phyloP scores from a whole-genome alignment of 441 rosid genomes.

The Euphorbia celastroides region DNA sequence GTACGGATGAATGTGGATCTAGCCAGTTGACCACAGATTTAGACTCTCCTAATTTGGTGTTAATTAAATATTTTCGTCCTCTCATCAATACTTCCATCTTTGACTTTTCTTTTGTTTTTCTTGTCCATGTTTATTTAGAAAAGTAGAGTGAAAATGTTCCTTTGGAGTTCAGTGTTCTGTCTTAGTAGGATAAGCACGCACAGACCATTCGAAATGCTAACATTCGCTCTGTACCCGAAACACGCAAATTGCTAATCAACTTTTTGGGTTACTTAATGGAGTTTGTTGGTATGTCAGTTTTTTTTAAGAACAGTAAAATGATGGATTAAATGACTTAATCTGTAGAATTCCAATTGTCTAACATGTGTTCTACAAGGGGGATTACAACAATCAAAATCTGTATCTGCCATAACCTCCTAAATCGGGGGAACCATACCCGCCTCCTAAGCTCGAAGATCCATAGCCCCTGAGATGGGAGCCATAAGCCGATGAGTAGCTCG shows the following conservation, averaged over 20 bases:
- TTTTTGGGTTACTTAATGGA: background rate
- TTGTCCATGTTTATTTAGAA: background rate
- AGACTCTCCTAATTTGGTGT: background rate
- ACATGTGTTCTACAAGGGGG: background rate
- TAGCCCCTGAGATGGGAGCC: slow-evolving; percentile 34
- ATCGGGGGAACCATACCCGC: slow-evolving; percentile 31
- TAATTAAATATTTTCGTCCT: background rate
- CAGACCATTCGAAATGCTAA: too few species aligned
- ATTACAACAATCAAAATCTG: slow-evolving; percentile 26
- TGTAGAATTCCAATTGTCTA: background rate
- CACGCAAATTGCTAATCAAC: background rate
- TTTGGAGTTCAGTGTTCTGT: too few species aligned
- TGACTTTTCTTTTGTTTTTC: background rate
- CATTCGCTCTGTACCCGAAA: background rate
- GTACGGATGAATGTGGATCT: background rate
- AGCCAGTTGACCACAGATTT: too few species aligned
- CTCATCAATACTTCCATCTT: background rate
- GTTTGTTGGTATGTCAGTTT: background rate
- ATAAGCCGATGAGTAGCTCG: slow-evolving; percentile 30
- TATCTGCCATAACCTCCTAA: slow-evolving; percentile 31
- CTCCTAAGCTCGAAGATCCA: slow-evolving; percentile 36
- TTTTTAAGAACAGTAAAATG: too few species aligned
- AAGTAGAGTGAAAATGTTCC: too few species aligned
- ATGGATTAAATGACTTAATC: background rate
- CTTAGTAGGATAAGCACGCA: too few species aligned